Conservation (phyloP, 441 rosid species). For the Geranium incanum region DNA sequence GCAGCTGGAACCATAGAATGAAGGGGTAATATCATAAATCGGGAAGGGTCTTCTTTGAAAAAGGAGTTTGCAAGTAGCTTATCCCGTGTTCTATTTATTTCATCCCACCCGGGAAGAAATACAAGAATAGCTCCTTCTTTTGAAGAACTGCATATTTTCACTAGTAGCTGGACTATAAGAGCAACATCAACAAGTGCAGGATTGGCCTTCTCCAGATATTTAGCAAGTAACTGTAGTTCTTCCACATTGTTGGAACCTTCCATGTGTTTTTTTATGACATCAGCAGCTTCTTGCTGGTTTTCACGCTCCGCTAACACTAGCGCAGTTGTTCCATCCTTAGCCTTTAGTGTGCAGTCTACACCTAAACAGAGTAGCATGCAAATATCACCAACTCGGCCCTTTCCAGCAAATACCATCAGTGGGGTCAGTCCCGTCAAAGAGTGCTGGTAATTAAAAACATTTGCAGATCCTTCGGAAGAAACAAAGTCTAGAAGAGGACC, state of each 20-base stretch:
- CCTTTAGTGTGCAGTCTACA: conserved; percentile 53
- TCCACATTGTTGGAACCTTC: conserved; percentile 35
- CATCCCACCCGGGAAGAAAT: conserved; percentile 99
- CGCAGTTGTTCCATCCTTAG: conserved; percentile 64
- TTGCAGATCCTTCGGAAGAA: conserved; percentile 45
- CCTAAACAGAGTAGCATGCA: conserved; percentile 82
- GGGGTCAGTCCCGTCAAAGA: conserved; percentile 63
- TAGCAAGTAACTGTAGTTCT: conserved; percentile 50
- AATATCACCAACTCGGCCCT: conserved; percentile 77
- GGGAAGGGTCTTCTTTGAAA: conserved; percentile 51
- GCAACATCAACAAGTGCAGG: conserved; percentile 59
- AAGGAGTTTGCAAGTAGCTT: conserved; percentile 46
- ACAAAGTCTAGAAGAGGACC: conserved; percentile 68
- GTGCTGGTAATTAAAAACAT: conserved; percentile 67
- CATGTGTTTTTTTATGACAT: conserved; percentile 44
- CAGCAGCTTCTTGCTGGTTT: conserved; percentile 63
- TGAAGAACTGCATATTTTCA: conserved; percentile 64
- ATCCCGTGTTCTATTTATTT: conserved; percentile 58
- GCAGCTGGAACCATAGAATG: conserved; percentile 91
- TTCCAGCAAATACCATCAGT: conserved; percentile 83
- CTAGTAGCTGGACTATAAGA: conserved; percentile 65
- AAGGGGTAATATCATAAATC: conserved; percentile 63
- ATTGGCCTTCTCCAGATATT: conserved; percentile 52
- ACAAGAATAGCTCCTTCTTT: conserved; percentile 85
- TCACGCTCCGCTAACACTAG: conserved; percentile 58